A percentile compares a stretch with the other conserved stretches of the same genome.
phyloP scores from a whole-genome alignment of 148 eudicot genomes.

The Chenopodium berlandieri region DNA sequence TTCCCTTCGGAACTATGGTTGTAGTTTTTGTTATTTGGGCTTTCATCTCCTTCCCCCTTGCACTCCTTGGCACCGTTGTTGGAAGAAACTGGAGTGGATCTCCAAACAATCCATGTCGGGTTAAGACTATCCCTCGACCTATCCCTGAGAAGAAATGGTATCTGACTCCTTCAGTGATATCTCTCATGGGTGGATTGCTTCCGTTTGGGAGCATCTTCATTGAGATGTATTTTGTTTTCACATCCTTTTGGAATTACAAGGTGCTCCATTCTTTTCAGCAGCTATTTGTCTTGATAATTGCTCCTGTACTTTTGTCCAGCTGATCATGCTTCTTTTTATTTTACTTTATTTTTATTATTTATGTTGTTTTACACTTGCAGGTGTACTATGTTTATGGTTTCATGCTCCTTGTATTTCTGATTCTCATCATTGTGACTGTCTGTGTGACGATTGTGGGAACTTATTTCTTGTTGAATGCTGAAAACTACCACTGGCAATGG shows the following conservation, averaged over 20 bases:
- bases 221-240: conserved; percentile 78
- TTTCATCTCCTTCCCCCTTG: conserved; percentile 82
- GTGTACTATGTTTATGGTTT: conserved; percentile 95
- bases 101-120: conserved; percentile 84
- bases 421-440: conserved; percentile 82
- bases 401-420: conserved; percentile 91
- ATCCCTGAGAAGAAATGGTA: conserved; percentile 95
- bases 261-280: conserved; percentile 26
- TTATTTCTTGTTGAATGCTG: conserved; percentile 96
- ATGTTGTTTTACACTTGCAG: conserved; percentile 38
- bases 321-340: conserved; percentile 1
- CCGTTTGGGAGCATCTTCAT: conserved; percentile 88
- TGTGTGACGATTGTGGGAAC: conserved; percentile 98
- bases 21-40: conserved; percentile 85
- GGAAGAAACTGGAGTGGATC: conserved; percentile 88
- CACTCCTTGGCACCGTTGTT: conserved; percentile 80
- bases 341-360: background rate
- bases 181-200: conserved; percentile 77
- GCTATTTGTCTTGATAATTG: background rate
- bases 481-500: conserved; percentile 98
- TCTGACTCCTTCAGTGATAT: conserved; percentile 72
- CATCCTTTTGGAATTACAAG: conserved; percentile 94
- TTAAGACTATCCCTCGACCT: conserved; percentile 87
- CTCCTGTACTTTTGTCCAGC: background rate
- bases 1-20: conserved; percentile 82